A percentile compares a stretch with the other conserved stretches of the same genome.
Conservation (phyloP, 108 stramenopile species). For the Cyclostephanos tholiformis region DNA sequence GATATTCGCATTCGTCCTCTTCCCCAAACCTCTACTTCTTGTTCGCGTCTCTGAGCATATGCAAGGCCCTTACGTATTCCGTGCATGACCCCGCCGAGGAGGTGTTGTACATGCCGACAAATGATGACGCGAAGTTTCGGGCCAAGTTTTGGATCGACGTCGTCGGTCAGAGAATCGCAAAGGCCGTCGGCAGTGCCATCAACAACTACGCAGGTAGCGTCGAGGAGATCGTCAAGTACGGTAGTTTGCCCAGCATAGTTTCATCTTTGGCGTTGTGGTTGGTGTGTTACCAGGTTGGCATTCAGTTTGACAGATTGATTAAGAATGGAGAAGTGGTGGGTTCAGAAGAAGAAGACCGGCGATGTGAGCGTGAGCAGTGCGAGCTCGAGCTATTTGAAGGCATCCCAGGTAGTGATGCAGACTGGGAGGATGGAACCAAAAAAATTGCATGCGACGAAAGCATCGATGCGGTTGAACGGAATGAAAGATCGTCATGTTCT, state of each 20-base stretch:
- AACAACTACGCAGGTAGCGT: constrained; percentile 76
- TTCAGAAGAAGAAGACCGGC: constrained; percentile 6
- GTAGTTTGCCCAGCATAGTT: constrained; percentile 70
- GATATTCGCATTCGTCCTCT: constrained; percentile 69
- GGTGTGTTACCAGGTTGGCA: constrained; percentile 73
- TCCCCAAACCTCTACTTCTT: constrained; percentile 79
- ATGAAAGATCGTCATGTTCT: too few species aligned
- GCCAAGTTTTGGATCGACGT: constrained; percentile 94
- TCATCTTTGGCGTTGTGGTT: constrained; percentile 69
- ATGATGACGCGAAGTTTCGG: constrained; percentile 81
- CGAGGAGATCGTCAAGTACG: constrained; percentile 70
- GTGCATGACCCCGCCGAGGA: constrained; percentile 94
- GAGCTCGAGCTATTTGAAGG: too few species aligned
- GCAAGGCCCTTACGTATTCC: constrained; percentile 93
- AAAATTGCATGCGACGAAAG: too few species aligned
- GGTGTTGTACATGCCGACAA: constrained; percentile 90
- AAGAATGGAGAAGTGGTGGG: constrained; percentile 68
- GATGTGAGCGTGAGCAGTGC: too few species aligned
- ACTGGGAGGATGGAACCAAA: too few species aligned
- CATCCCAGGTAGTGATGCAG: too few species aligned
- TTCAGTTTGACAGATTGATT: constrained; percentile 70
- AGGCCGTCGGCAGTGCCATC: constrained; percentile 80
- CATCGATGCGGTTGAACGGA: too few species aligned
- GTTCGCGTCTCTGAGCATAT: constrained; percentile 78
- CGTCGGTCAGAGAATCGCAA: constrained; percentile 83